phyloP scores from a whole-genome alignment of 139 green algal genomes.

The Micractinium sp. region DNA sequence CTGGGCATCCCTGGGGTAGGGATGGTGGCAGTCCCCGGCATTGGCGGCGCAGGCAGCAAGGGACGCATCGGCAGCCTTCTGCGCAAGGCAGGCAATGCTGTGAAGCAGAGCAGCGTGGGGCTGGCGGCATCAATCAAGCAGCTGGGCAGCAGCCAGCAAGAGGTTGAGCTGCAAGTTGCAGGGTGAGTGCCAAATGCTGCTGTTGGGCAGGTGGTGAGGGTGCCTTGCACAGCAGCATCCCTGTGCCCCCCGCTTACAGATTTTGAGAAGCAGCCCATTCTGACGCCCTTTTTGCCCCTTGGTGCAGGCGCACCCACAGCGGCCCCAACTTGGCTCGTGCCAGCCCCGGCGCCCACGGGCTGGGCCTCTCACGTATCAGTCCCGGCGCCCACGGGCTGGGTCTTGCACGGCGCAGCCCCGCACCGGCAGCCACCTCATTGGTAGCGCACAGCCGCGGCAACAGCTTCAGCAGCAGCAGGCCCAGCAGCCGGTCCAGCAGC shows the following conservation, averaged over 20 bases:
- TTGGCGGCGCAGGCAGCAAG: neutral
- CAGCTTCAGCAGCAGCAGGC: conserved; percentile 34
- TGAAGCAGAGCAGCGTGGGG: conserved; percentile 18
- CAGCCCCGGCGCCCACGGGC: conserved; percentile 14
- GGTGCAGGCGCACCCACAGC: conserved; percentile 7
- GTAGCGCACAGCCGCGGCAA: conserved; percentile 19
- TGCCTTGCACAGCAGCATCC: too few relatives aligned
- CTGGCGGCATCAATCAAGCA: conserved; percentile 18
- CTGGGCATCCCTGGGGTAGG: conserved; percentile 3
- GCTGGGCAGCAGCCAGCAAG: conserved; percentile 7
- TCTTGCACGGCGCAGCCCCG: conserved; percentile 18
- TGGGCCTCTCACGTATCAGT: conserved; percentile 24
- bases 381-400: conserved; percentile 10
- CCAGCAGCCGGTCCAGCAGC: conserved; percentile 19
- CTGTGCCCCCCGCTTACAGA: too few relatives aligned
- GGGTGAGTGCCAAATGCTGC: neutral
- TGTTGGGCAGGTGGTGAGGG: too few relatives aligned
- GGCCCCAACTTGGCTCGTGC: neutral
- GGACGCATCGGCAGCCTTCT: conserved; percentile 26
- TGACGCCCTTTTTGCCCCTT: too few relatives aligned
- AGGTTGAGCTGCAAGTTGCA: neutral
- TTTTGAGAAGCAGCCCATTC: too few relatives aligned
- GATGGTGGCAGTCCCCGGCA: neutral
- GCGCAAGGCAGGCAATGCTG: conserved; percentile 14
- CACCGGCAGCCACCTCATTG: neutral